Evolutionary conservation across 129 eudicot species (phyloP).

Genomic region (Lonicera japonica): DNA sequence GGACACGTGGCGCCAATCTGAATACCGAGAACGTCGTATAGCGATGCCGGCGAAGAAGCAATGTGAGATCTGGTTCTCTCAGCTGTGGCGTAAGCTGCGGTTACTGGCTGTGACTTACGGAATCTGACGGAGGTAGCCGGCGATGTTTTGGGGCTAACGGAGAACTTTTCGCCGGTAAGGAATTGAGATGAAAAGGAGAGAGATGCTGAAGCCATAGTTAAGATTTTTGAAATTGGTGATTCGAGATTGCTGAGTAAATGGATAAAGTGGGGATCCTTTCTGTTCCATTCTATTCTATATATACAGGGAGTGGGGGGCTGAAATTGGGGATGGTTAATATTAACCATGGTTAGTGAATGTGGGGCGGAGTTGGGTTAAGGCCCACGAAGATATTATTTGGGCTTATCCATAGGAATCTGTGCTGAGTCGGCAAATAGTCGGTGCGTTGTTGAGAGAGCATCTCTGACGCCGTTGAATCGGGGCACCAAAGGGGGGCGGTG

Average conservation of each 20-base stretch:
- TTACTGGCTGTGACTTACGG: slow-evolving; percentile 12
- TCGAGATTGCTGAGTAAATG: neutral
- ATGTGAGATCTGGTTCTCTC: slow-evolving; percentile 1
- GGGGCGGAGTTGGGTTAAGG: neutral
- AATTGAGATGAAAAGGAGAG: slow-evolving; percentile 7
- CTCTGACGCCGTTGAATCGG: too few species aligned
- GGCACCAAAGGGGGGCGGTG: too few species aligned
- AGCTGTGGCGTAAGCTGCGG: slow-evolving; percentile 37
- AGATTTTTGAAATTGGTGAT: neutral
- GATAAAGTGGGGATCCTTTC: neutral
- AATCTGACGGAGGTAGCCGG: slow-evolving; percentile 5
- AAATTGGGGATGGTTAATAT: neutral
- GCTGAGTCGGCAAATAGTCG: too few species aligned
- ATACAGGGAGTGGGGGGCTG: neutral
- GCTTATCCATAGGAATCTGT: too few species aligned
- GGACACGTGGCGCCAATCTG: slow-evolving; percentile 40
- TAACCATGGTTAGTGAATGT: neutral
- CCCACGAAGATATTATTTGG: too few species aligned
- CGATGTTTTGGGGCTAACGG: slow-evolving; percentile 1
- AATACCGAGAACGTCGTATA: slow-evolving; percentile 60
- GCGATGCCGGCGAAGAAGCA: slow-evolving; percentile 29
- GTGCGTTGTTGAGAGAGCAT: too few species aligned
- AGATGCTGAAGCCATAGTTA: slow-evolving; percentile 25
- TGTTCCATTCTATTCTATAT: too few species aligned
- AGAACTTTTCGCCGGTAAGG: slow-evolving; percentile 1